These are phyloP conservation scores for Colletotrichum somersetense DNA, from an alignment of 2,329 filamentous ascomycete genomes.

Conservation along the genomic window DNA sequence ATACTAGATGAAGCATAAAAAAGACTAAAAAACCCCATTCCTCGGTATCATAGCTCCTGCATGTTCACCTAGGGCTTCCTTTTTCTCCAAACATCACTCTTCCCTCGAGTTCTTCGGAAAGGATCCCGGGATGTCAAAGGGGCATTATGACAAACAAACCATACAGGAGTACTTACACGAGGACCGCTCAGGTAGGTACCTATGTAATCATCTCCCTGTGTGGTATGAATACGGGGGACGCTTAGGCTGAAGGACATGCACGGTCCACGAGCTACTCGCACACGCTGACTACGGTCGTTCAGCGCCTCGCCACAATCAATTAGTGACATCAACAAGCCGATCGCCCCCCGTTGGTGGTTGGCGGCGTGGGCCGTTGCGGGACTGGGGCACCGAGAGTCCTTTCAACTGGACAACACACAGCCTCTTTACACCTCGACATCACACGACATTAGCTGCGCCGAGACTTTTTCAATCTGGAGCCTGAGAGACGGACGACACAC, in stretches of 20 bases:
- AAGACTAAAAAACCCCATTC: neutral
- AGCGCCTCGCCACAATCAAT: slow-evolving; percentile 22
- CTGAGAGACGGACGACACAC: neutral
- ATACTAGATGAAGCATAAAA: neutral
- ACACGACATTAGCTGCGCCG: slow-evolving; percentile 25
- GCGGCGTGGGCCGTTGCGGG: slow-evolving; percentile 23
- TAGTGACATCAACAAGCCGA: slow-evolving; percentile 39
- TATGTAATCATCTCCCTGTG: too few species aligned
- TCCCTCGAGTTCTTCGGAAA: neutral
- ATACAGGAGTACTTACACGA: neutral
- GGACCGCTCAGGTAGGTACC: neutral
- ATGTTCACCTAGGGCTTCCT: neutral
- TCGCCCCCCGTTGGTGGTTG: slow-evolving; percentile 12
- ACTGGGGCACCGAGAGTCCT: slow-evolving; percentile 25
- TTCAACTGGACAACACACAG: slow-evolving; percentile 7
- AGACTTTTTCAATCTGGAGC: slow-evolving; percentile 15
- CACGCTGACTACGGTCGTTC: slow-evolving; percentile 7
- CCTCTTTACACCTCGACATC: slow-evolving; percentile 19
- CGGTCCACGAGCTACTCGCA: slow-evolving; percentile 8
- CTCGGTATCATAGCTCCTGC: neutral
- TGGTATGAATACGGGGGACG: neutral
- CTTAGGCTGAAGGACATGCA: slow-evolving; percentile 13
- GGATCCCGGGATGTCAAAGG: neutral
- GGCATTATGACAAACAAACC: neutral
- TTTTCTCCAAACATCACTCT: neutral